phyloP scores from a whole-genome alignment of 306 rosid genomes.

The Fragaria ananassa region DNA sequence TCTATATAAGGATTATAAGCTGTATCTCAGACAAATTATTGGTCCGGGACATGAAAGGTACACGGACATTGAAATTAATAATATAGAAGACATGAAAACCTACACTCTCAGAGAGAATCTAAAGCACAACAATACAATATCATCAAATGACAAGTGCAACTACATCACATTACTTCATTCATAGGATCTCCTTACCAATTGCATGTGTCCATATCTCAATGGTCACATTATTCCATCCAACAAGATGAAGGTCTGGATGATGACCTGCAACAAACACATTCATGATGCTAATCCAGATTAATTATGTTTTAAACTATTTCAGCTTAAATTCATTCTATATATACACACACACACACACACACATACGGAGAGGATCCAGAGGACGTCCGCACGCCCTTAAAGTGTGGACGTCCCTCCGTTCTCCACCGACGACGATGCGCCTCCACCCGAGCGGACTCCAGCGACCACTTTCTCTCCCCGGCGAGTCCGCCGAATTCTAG shows the following conservation, averaged over 20 bases:
- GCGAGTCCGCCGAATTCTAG: no score
- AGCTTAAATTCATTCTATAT: not conserved
- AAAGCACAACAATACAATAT: not conserved
- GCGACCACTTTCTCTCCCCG: no score
- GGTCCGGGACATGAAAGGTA: not conserved
- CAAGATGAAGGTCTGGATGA: constrained; percentile 97
- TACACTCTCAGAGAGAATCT: not conserved
- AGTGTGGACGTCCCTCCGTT: no score
- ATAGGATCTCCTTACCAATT: constrained; percentile 47
- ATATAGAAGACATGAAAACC: not conserved
- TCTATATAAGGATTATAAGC: not conserved
- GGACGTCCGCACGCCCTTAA: no score
- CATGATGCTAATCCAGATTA: not conserved
- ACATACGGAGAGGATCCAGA: no score
- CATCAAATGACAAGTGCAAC: not conserved
- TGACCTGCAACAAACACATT: constrained; percentile 48
- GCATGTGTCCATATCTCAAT: constrained; percentile 88
- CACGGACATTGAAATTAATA: not conserved
- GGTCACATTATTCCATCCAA: constrained; percentile 78
- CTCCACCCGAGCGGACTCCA: no score
- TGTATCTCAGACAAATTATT: not conserved
- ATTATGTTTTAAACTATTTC: not conserved
- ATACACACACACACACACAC: not conserved
- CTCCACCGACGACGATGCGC: no score
- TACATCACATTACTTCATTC: constrained; percentile 4